Percentiles rank a stretch among this genome's conserved stretches.
Conservation (phyloP, 495 filamentous ascomycete genomes). For the Daldinia vernicosa region DNA sequence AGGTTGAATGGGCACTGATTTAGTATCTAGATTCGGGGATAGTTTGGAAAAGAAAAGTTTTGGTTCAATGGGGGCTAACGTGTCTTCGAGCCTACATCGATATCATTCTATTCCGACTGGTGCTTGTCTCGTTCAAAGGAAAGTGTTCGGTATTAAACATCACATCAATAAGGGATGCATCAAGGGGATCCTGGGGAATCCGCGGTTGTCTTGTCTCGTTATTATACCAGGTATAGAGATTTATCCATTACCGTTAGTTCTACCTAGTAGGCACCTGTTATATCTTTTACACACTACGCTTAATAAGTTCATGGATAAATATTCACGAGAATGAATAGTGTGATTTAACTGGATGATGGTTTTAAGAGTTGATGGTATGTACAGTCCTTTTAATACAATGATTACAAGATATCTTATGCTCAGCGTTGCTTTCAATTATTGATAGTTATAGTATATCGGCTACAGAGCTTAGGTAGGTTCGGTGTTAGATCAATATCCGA, state of each 20-base stretch:
- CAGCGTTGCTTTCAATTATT: neutral
- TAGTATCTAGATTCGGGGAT: neutral
- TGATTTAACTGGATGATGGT: neutral
- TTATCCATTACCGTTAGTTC: neutral
- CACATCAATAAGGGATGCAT: neutral
- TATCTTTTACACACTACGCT: neutral
- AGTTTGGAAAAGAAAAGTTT: neutral
- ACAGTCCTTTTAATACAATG: too few species aligned
- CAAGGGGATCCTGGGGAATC: neutral
- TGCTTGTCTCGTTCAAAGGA: neutral
- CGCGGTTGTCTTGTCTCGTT: neutral
- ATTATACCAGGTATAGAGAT: neutral
- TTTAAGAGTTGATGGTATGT: neutral
- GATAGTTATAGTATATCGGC: neutral
- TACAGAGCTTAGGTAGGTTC: neutral
- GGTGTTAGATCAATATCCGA: constrained; percentile 33
- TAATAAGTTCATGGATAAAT: neutral
- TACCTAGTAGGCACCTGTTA: neutral
- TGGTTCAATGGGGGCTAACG: neutral
- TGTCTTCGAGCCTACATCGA: neutral
- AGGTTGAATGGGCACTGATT: too few species aligned
- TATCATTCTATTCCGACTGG: neutral
- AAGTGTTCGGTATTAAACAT: neutral
- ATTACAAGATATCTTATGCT: too few species aligned
- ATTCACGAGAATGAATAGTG: neutral